These are phyloP conservation scores for Arthrobotrys musiformis DNA, from an alignment of 2,329 filamentous ascomycete species.

Conservation along the genomic window DNA sequence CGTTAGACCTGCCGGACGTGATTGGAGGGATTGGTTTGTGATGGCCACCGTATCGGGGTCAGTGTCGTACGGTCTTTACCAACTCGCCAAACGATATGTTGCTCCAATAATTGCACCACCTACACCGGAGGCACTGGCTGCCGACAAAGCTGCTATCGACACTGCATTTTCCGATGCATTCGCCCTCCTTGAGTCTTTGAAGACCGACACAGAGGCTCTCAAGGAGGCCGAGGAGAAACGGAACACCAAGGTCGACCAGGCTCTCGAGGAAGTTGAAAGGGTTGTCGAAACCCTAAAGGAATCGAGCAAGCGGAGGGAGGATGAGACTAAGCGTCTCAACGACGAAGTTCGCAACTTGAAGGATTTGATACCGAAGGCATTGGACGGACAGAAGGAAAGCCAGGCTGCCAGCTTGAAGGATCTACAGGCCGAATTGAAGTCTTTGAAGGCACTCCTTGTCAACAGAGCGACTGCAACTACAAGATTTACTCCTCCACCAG, in stretches of 20 bases:
- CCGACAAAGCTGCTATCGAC: slow-evolving; percentile 92
- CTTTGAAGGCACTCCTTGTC: slow-evolving; percentile 85
- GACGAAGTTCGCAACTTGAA: slow-evolving; percentile 86
- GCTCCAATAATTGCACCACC: slow-evolving; percentile 90
- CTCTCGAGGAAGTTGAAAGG: slow-evolving; percentile 83
- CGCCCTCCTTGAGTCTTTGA: slow-evolving; percentile 86
- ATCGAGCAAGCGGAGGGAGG: slow-evolving; percentile 81
- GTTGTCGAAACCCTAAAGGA: slow-evolving; percentile 84
- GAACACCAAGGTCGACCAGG: slow-evolving; percentile 82
- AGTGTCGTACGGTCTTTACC: slow-evolving; percentile 87
- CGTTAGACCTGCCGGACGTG: slow-evolving; percentile 65
- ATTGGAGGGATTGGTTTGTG: slow-evolving; percentile 99
- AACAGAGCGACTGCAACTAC: slow-evolving; percentile 68
- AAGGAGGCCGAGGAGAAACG: slow-evolving; percentile 87
- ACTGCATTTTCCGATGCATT: slow-evolving; percentile 95
- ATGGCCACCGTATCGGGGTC: slow-evolving; percentile 96
- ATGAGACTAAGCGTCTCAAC: slow-evolving; percentile 84
- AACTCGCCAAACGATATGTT: slow-evolving; percentile 91
- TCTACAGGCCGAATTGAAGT: slow-evolving; percentile 86
- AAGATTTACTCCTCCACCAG: slow-evolving; percentile 60
- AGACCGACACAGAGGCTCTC: slow-evolving; percentile 86
- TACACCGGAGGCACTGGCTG: slow-evolving; percentile 89
- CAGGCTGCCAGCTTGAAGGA: slow-evolving; percentile 85
- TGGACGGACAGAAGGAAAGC: slow-evolving; percentile 85
- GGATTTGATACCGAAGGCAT: slow-evolving; percentile 85